Percentiles rank a stretch among this genome's conserved stretches.
Conservation (phyloP, 352 stramenopile species). For the Globisporangium paroecandrum region DNA sequence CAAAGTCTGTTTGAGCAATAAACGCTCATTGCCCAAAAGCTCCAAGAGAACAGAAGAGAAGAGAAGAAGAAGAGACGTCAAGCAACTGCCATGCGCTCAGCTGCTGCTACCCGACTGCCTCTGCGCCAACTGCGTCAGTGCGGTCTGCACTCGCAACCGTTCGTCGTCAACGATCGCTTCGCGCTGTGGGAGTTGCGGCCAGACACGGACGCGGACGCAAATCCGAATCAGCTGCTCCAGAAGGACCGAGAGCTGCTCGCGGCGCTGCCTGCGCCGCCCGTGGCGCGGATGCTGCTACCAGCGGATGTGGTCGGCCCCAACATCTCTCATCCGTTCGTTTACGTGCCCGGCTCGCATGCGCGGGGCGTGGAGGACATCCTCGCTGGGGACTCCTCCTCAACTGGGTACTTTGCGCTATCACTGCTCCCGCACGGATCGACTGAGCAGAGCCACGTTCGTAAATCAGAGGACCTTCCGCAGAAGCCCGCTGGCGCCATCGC, state of each 20-base stretch:
- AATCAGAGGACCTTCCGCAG: background rate
- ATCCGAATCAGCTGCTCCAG: conserved; percentile 16
- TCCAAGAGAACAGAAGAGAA: background rate
- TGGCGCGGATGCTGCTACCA: conserved; percentile 33
- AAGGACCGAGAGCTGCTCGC: conserved; percentile 24
- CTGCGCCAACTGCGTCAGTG: background rate
- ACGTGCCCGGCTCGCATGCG: background rate
- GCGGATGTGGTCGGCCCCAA: conserved; percentile 1
- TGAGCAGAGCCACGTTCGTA: background rate
- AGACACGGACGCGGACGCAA: conserved; percentile 7
- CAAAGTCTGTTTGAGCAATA: background rate
- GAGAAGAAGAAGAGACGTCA: background rate
- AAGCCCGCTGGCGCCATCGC: conserved; percentile 21
- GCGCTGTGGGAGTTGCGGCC: conserved; percentile 34
- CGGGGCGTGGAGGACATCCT: background rate
- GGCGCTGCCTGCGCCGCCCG: conserved; percentile 12
- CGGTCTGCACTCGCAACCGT: background rate
- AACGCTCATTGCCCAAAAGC: background rate
- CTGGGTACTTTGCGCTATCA: conserved; percentile 17
- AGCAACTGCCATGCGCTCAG: background rate
- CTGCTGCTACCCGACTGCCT: background rate
- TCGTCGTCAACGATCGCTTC: conserved; percentile 26
- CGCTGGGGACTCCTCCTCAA: background rate
- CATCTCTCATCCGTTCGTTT: background rate
- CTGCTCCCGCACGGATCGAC: conserved; percentile 1